Conservation (phyloP, 2,329 filamentous ascomycete species). For the Oidium heveae region DNA sequence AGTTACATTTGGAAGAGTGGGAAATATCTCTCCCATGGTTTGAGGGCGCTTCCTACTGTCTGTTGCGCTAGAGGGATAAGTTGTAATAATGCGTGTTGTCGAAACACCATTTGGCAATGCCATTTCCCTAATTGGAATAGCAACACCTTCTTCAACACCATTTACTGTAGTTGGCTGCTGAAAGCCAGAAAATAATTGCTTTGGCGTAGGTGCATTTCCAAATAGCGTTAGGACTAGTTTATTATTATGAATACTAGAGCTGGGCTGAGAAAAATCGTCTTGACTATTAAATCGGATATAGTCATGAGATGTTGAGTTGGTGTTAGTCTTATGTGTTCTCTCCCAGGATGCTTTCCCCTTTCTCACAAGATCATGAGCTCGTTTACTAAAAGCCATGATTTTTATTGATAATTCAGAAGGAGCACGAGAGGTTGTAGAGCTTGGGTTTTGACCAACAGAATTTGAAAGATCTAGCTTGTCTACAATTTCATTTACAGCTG, state of each 20-base stretch:
- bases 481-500: conserved; percentile 22
- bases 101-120: conserved; percentile 51
- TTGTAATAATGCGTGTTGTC: conserved; percentile 37
- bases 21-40: conserved; percentile 50
- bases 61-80: conserved; percentile 16
- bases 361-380: conserved; percentile 34
- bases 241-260: conserved; percentile 18
- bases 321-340: conserved; percentile 14
- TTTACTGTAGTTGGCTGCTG: conserved; percentile 24
- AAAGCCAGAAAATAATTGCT: conserved; percentile 69
- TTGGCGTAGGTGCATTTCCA: conserved; percentile 47
- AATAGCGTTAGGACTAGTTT: conserved; percentile 49
- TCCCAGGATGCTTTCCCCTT: conserved; percentile 25
- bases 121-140: conserved; percentile 30
- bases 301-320: conserved; percentile 2
- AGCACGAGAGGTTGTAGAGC: conserved; percentile 4
- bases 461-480: conserved; percentile 21
- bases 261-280: neutral
- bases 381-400: conserved; percentile 26
- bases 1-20: conserved; percentile 37
- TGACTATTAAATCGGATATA: conserved; percentile 1
- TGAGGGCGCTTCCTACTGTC: conserved; percentile 27
- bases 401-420: conserved; percentile 10
- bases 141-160: conserved; percentile 8
- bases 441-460: conserved; percentile 8